Base-by-base conservation (phyloP, 306 rosid genomes). In the Hippophae gyantsensis region DNA sequence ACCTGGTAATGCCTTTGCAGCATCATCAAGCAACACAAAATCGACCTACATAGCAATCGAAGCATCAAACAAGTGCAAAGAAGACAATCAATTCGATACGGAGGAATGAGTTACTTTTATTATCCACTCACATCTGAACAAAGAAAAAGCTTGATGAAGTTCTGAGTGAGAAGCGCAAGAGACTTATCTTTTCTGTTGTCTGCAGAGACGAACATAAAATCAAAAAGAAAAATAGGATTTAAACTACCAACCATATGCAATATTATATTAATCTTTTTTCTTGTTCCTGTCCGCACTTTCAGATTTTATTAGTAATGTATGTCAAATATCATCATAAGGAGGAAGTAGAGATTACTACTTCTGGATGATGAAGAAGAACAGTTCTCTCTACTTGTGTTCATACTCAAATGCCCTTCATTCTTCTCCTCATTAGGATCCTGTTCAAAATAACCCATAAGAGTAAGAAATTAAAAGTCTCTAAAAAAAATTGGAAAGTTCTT, bases 61-160 rank as follows among this genome's bases (percentile, higher is more conserved):
- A 47, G 10, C 13, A 56, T 57, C 42, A 59, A 59, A 3, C 13
- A 40, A 56, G 42, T 58, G 54, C 50, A 8, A 69, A 50, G 41
- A 55, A 65, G 50, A 25, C 41, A 46, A 12, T 27, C 9, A 43
- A 40, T 7, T 12, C 61, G 12, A 14, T 61, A 25, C 8, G 42
- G 13, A 27, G 41, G 18, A 48, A 44, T 23, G 52, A 43, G 13
- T n/a, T 14, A 6, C 1, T n/a, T 2, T 32, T 32, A 32, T 32
- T 32, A 18, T 56, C 27, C 49, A 60, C 79, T 59, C 71, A 81
- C 86, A 49, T 72, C 69, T 47, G 77, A 72, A 67, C 81, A 79
- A 10, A 83, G 71, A 57, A 83, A 83, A 27, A 79, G 78, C 79
- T 79, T 83, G 57, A 83, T 74, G 54, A 83, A 83, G 61, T 74